These are phyloP conservation scores for Verticillium zaregamsianum DNA, from an alignment of 2,329 filamentous ascomycete species.

Conservation along the genomic window DNA sequence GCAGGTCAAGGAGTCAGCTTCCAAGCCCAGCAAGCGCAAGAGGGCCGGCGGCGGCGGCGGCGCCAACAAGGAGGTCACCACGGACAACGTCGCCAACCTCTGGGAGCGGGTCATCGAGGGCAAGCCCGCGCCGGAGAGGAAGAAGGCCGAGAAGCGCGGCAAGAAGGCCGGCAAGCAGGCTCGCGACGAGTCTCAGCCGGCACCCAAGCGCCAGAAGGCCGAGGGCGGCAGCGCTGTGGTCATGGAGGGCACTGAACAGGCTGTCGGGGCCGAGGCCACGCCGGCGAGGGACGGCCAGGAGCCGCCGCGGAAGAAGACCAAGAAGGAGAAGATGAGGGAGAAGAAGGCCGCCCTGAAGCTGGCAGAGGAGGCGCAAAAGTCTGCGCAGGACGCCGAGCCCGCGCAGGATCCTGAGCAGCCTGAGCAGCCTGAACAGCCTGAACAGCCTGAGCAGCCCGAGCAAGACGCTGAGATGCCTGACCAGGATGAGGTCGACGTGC, in stretches of 20 bases:
- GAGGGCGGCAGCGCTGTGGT: constrained; percentile 11
- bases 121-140: constrained; percentile 32
- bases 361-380: constrained; percentile 16
- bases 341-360: constrained; percentile 14
- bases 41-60: constrained; percentile 21
- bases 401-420: background rate
- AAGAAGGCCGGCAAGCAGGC: constrained; percentile 4
- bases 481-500: constrained; percentile 30
- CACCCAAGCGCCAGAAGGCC: constrained; percentile 7
- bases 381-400: background rate
- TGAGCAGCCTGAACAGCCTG: constrained; percentile 49
- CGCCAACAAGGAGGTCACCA: constrained; percentile 45
- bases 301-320: constrained; percentile 22
- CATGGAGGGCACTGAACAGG: constrained; percentile 19
- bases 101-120: constrained; percentile 79
- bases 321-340: constrained; percentile 32
- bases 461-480: background rate
- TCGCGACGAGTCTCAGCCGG: constrained; percentile 7
- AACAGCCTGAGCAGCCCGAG: constrained; percentile 49
- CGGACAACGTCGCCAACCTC: constrained; percentile 69
- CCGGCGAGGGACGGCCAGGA: constrained; percentile 19
- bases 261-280: constrained; percentile 16
- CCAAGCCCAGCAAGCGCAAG: constrained; percentile 54
- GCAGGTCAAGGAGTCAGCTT: constrained; percentile 27
- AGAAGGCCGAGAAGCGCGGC: constrained; percentile 25